Percentiles rank a stretch among this genome's conserved stretches.
Conservation (phyloP, 345 rosid genomes). For the Arabis alpina region DNA sequence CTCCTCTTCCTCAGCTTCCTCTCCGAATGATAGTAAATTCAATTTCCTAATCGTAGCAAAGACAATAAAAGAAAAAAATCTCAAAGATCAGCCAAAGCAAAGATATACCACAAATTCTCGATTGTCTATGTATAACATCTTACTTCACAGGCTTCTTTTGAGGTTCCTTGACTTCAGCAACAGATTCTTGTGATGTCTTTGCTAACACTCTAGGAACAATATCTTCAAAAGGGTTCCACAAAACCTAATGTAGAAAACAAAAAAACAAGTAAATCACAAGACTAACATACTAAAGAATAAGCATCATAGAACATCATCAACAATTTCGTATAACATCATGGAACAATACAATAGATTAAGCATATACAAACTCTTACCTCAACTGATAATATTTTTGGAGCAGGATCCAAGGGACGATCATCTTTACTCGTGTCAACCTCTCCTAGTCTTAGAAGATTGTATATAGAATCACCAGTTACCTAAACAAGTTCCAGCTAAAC, state of each 20-base stretch:
- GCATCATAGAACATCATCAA: too few species aligned
- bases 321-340: too few species aligned
- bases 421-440: conserved; percentile 77
- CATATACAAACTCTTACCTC: conserved; percentile 55
- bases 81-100: conserved; percentile 30
- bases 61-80: conserved; percentile 23
- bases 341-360: conserved; percentile 3
- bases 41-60: conserved; percentile 67
- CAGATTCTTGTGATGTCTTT: conserved; percentile 48
- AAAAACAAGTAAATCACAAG: not conserved
- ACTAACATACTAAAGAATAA: too few species aligned
- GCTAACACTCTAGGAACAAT: conserved; percentile 66
- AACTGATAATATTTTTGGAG: conserved; percentile 69
- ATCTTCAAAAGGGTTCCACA: conserved; percentile 97
- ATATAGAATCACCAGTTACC: conserved; percentile 92
- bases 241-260: conserved; percentile 49
- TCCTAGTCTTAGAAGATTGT: conserved; percentile 71
- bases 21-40: conserved; percentile 94
- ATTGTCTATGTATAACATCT: conserved; percentile 31
- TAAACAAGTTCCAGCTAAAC: conserved; percentile 34
- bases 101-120: conserved; percentile 15
- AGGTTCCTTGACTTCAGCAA: conserved; percentile 57
- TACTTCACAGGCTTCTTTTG: conserved; percentile 83
- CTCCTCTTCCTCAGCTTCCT: conserved; percentile 98
- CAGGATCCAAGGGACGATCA: conserved; percentile 85